Evolutionary conservation across 2,329 filamentous ascomycete genomes (phyloP), one percentile per base, ranked within the genome.

Genomic region (Verticillium nubilum): DNA sequence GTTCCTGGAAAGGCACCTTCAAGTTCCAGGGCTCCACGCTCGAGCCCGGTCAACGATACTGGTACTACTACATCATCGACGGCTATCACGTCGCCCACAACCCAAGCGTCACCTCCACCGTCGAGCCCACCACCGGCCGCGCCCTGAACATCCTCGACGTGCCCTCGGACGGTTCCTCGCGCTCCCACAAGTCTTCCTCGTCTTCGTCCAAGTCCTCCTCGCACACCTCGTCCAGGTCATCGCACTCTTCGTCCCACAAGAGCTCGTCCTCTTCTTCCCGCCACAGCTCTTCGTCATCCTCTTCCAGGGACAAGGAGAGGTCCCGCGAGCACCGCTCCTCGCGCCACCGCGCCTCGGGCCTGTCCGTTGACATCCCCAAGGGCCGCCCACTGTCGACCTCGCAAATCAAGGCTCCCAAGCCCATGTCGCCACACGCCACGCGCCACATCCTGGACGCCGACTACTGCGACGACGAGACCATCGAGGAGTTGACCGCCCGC

Each of bases 1-100:
- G 92, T 73, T 90, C 90, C 68, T 98, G 94, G 92, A 91, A 93
- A 76, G 95, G 94, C 72, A 96, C 92, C 71, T 97, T 99, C 83
- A 89, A 92, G 80, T 97, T 99, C 81, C 90, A 95, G 79, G 89
- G 89, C 73, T 79, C 86, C 63, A 94, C 91, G 62, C 85, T 98
- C 69, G 88, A 94, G 81, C 83, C 91, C 69, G 92, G 94, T 74
- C 87, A 91, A 74, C 89, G 94, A 74, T 98, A 98, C 87, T 99
- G 95, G 95, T 99, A 98, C 88, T 99, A 99, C 87, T 99, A 97
- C 85, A 97, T 98, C 87, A 95, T 98, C 76, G 95, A 99, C 76
- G 95, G 95, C 69, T 97, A 97, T 86, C 93, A 97, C 77, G 89
- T 96, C 75, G 93, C 93, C 63, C 94, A 98, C 84, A 95, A 98